Percentiles rank a stretch among this genome's conserved stretches.
These are phyloP conservation scores for Astragalus membranaceus DNA, from an alignment of 306 rosid genomes.

Conservation along the genomic window DNA sequence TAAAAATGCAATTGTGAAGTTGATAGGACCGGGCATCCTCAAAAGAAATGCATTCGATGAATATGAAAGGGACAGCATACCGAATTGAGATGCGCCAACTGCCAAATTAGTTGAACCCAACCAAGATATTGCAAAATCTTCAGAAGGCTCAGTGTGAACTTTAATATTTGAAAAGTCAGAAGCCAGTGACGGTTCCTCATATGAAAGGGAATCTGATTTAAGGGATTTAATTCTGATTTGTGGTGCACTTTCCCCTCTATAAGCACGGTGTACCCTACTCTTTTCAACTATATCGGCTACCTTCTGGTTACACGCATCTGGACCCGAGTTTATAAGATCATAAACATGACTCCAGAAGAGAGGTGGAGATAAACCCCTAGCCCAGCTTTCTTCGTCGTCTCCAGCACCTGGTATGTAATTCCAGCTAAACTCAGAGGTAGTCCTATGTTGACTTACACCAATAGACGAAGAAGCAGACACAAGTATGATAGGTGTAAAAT, in stretches of 20 bases:
- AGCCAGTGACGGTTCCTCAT: slow-evolving; percentile 21
- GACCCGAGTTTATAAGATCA: slow-evolving; percentile 68
- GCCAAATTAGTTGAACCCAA: slow-evolving; percentile 71
- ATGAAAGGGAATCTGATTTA: slow-evolving; percentile 30
- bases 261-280: slow-evolving; percentile 58
- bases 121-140: slow-evolving; percentile 43
- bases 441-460: slow-evolving; percentile 43
- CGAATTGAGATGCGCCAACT: slow-evolving; percentile 52
- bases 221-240: slow-evolving; percentile 52
- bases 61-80: slow-evolving; percentile 35
- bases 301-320: slow-evolving; percentile 69
- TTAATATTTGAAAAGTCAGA: slow-evolving; percentile 25
- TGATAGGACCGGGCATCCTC: neutral
- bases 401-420: slow-evolving; percentile 86
- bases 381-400: slow-evolving; percentile 96
- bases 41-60: slow-evolving; percentile 1
- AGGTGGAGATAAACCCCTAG: slow-evolving; percentile 68
- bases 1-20: neutral
- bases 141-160: slow-evolving; percentile 13
- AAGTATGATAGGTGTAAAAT: slow-evolving; percentile 89
- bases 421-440: slow-evolving; percentile 86
- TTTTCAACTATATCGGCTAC: slow-evolving; percentile 77
- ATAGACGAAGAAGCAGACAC: slow-evolving; percentile 61
- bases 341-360: slow-evolving; percentile 73
- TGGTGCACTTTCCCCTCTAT: slow-evolving; percentile 64